Base-by-base conservation (phyloP, 2,329 filamentous ascomycete species). In the Coniochaeta pulveracea region DNA sequence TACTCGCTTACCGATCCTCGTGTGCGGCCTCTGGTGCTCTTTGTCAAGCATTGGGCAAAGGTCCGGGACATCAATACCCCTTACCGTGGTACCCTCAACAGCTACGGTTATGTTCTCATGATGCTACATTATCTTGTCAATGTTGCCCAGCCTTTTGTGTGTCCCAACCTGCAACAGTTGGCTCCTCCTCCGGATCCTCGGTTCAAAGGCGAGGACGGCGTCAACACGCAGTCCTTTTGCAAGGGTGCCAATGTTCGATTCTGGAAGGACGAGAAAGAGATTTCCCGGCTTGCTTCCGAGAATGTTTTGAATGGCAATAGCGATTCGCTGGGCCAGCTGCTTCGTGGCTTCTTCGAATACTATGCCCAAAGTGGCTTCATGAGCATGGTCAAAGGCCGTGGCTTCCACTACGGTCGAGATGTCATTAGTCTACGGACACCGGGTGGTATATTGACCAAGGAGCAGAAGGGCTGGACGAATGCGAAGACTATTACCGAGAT, bases 71-170 rank as follows among this genome's bases (percentile, higher is more conserved):
- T 94, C 58, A 94, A 94, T 56, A 84, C 79, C 26, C 77, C 84
- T 2, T 93, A 93, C 50, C 78, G 79, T 23, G 86, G 88, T 26
- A 93, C 85, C 0, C 62, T 95, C 12, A 88, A 82, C 34, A 89
- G 83, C 43, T 94, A 94, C 47, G 86, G 88, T 32, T 95, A 89
- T 55, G 85, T 91, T 5, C 61, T 94, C 24, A 93, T 95, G 86
- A 77, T 93, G 4, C 62, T 94, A 11, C 88, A 95, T 55, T 94
- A 89, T 49, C 70, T 94, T 18, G 76, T 91, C 48, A 93, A 94
- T 45, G 56, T 94, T 34, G 81, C 72, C 1, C 64, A 74, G 30
- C 86, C 88, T 1, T 85, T 85, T 34, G 81, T 95, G 12, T 76
- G 85, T 37, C 85, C 83, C 0, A 94, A 95, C 47, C 66, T 95